Evolutionary conservation across 371 early-diverging fungal species (phyloP), one percentile per base, ranked within the genome.

Genomic region (Mucor saturninus): DNA sequence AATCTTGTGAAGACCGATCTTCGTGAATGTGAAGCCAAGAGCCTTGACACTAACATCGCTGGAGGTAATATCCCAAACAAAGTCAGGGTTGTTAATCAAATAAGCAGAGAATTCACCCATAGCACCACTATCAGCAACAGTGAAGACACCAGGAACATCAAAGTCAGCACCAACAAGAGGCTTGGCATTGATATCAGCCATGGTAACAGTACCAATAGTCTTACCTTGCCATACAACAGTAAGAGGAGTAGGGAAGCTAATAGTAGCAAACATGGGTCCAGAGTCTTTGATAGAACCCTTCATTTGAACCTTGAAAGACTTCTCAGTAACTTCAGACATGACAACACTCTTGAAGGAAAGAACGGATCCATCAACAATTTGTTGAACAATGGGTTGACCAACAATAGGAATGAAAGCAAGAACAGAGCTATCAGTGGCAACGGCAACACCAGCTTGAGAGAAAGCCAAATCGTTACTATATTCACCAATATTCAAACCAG

Each of bases 261-360:
- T 87, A 2, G 65, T 59, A 21, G 88, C 88, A 62, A 74, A 77
- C 75, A 89, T 78, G 14, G 83, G 83, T 56, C 90, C 90, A 30
- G 88, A 81, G 43, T 84, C 70, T 28, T 77, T 61, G 72, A 87
- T 83, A 11, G 71, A 56, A 50, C 90, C 90, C 50, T 67, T 64
- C 79, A 85, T 83, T 39, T 73, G 74, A 43, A 87, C 80, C 50
- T 74, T 80, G 78, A 86, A 85, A 6, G 65, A 54, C 39, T 54
- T 49, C 11, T 83, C 76, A 8, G 83, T 76, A n/a, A 83, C 76
- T 15, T 78, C 69, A 30, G 86, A 84, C 56, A 89, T 74, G 31
- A 72, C 40, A 43, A 81, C 65, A n/a, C 79, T 75, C 31, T 69
- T 65, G 61, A 89, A 79, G 2, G 73, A 72, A 65, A 89, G 79